Evolutionary conservation across 202 grass and related monocot species (phyloP), one percentile per base, ranked within the genome.

Genomic region (Dendrocalamus latiflorus): DNA sequence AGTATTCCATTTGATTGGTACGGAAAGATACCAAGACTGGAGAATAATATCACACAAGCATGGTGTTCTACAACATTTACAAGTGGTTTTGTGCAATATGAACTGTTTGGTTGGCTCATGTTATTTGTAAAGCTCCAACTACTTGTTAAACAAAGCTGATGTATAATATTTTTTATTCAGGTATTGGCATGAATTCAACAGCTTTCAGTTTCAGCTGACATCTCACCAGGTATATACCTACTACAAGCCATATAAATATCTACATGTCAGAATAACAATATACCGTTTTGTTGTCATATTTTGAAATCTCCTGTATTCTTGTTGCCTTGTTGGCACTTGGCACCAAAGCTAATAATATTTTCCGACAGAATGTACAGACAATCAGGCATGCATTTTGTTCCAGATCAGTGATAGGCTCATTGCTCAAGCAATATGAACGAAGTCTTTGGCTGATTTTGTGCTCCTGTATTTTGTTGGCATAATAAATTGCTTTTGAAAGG

Each of bases 101-200:
- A 33, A 54, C 12, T 64, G 4, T 26, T 78, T 60, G 2, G 33
- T 44, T 72, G 51, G 24, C 36, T 82, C 11, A 33, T 68, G 38
- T 44, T 36, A 28, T 70, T 43, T 78, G 11, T 64, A 74, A 17
- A 81, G 20, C 53, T 69, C 17, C 3, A 83, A 21, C 17, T 70
- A 53, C 11, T 74, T 60, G n/a, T 74, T 65, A 67, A 76, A 20
- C 30, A 77, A 83, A 80, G 4, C 56, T 86, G 66, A 75, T 42
- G 3, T 57, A 68, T 48, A 42, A 24, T 56, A 12, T 84, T 85
- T 88, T 81, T 64, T 26, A 65, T 90, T 55, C 83, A 96, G 93
- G 83, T 99, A 99, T 78, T 99, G 93, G 93, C 93, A 99, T 84
- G 93, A 94, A 81, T 99, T 96, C 89, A 99, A 99, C 84, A 91